A percentile compares a stretch with the other conserved stretches of the same genome.
These are phyloP conservation scores for Cardiospermum halicacabum DNA, from an alignment of 345 rosid genomes.

Conservation along the genomic window DNA sequence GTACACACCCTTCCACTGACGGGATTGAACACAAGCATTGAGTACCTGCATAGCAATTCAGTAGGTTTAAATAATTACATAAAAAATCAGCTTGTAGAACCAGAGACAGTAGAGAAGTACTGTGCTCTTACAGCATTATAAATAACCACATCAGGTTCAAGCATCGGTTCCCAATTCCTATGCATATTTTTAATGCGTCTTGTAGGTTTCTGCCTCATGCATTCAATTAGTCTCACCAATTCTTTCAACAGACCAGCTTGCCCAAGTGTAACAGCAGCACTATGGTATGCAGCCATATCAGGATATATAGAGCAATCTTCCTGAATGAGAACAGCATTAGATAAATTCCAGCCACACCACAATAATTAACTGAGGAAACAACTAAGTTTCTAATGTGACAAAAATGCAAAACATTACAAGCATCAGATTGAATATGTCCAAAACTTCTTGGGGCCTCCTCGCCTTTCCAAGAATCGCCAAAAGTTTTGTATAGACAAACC, in stretches of 20 bases:
- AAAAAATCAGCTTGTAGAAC: not conserved
- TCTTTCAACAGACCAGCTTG: slow-evolving; percentile 79
- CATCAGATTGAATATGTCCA: slow-evolving; percentile 63
- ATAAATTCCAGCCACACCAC: slow-evolving; percentile 27
- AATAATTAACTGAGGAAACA: not conserved
- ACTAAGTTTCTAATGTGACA: not conserved
- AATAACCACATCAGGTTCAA: slow-evolving; percentile 83
- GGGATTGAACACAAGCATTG: slow-evolving; percentile 82
- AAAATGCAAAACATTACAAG: slow-evolving; percentile 46
- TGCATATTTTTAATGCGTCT: slow-evolving; percentile 39
- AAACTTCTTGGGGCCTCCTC: slow-evolving; percentile 71
- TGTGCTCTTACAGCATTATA: slow-evolving; percentile 82
- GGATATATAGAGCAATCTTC: slow-evolving; percentile 75
- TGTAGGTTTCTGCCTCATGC: slow-evolving; percentile 68
- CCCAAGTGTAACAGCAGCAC: slow-evolving; percentile 80
- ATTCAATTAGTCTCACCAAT: slow-evolving; percentile 61
- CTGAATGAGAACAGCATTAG: slow-evolving; percentile 36
- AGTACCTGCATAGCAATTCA: slow-evolving; percentile 45
- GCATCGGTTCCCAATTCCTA: slow-evolving; percentile 78
- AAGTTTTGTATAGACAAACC: slow-evolving; percentile 95
- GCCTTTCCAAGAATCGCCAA: slow-evolving; percentile 74
- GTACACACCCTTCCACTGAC: slow-evolving; percentile 84
- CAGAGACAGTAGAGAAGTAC: slow-evolving; percentile 6
- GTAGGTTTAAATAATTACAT: slow-evolving; percentile 5
- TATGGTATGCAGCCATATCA: slow-evolving; percentile 86